A percentile compares a stretch with the other conserved stretches of the same genome.
Conservation (phyloP, 768 basidiomycete species). For the Phanerodontia chrysosporium region DNA sequence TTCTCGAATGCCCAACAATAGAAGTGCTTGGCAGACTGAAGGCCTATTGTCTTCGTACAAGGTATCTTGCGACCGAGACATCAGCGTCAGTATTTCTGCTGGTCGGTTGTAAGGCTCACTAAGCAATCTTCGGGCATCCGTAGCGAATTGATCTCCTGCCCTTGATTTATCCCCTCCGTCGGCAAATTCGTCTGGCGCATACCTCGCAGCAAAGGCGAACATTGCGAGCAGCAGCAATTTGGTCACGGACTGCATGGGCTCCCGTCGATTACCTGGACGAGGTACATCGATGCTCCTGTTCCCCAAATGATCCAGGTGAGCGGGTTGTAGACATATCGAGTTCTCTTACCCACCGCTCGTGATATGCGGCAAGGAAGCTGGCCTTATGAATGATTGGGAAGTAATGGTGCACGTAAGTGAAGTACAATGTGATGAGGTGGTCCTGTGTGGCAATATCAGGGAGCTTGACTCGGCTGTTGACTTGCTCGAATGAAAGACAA, state of each 20-base stretch:
- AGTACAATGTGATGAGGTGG: slow-evolving; percentile 69
- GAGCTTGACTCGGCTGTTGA: slow-evolving; percentile 34
- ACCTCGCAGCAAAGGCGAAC: slow-evolving; percentile 78
- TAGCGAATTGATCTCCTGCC: slow-evolving; percentile 60
- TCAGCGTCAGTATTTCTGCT: background rate
- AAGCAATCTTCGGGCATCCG: slow-evolving; percentile 57
- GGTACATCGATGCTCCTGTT: slow-evolving; percentile 5
- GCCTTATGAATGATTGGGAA: slow-evolving; percentile 78
- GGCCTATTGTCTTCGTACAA: slow-evolving; percentile 64
- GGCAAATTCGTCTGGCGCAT: slow-evolving; percentile 35
- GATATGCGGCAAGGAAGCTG: slow-evolving; percentile 60
- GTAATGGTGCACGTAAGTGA: slow-evolving; percentile 78
- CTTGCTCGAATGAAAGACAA: slow-evolving; percentile 8
- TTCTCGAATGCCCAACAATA: slow-evolving; percentile 79
- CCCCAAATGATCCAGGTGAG: background rate
- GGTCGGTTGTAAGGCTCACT: slow-evolving; percentile 37
- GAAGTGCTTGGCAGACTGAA: slow-evolving; percentile 75
- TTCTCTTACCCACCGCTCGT: slow-evolving; percentile 10
- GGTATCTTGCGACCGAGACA: slow-evolving; percentile 42
- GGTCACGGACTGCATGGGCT: slow-evolving; percentile 51
- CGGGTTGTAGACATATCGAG: background rate
- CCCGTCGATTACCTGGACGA: slow-evolving; percentile 42
- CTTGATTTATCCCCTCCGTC: slow-evolving; percentile 50
- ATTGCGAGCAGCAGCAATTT: slow-evolving; percentile 73
- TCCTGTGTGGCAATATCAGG: slow-evolving; percentile 64